Evolutionary conservation across 345 rosid species (phyloP).

Genomic region (Linum lewisii): DNA sequence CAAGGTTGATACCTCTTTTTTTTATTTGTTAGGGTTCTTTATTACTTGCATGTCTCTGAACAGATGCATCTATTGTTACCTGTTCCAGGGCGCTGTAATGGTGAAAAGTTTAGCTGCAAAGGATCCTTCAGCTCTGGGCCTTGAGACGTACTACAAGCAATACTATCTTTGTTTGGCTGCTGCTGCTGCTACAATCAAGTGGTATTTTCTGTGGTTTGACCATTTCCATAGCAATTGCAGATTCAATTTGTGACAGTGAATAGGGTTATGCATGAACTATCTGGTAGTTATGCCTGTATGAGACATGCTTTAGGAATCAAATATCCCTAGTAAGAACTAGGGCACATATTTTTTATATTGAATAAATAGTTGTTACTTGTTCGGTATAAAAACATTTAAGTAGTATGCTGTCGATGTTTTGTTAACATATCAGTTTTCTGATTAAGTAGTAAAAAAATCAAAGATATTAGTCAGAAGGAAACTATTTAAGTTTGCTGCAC

Average conservation of each 20-base stretch:
- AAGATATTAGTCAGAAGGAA: too few relatives aligned
- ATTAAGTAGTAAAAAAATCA: too few relatives aligned
- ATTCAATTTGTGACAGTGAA: conserved; percentile 1
- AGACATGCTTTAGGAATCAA: too few relatives aligned
- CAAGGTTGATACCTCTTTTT: conserved; percentile 41
- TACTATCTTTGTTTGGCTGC: conserved; percentile 92
- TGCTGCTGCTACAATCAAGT: conserved; percentile 77
- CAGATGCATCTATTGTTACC: conserved; percentile 17
- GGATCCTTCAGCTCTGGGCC: conserved; percentile 87
- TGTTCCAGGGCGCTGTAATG: conserved; percentile 71
- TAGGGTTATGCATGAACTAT: not conserved
- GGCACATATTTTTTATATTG: not conserved
- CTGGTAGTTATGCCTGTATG: not conserved
- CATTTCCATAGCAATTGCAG: not conserved
- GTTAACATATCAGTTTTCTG: too few relatives aligned
- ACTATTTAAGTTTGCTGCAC: not conserved
- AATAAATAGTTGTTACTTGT: too few relatives aligned
- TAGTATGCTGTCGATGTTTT: too few relatives aligned
- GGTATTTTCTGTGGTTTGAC: conserved; percentile 36
- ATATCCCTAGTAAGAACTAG: too few relatives aligned
- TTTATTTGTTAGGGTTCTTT: conserved; percentile 11
- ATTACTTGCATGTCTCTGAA: conserved; percentile 13
- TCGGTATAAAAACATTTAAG: too few relatives aligned
- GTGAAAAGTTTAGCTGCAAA: conserved; percentile 71
- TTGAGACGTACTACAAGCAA: conserved; percentile 92